Base-by-base conservation (phyloP, 1,284 basidiomycete species). In the Ustilago tritici region DNA sequence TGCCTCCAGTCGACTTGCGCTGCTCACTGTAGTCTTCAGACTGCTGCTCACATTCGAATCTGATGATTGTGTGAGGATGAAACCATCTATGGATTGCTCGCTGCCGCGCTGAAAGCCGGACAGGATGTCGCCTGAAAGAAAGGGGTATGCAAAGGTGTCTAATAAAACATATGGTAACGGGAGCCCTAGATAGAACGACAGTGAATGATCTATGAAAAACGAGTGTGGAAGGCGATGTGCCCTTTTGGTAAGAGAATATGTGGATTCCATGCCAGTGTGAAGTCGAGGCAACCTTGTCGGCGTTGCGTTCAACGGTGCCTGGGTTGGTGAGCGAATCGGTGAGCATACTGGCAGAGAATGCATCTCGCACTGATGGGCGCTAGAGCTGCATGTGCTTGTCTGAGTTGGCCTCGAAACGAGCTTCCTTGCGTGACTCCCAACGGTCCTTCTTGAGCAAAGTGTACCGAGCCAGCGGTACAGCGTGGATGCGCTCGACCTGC, bases 361-460 rank as follows among this genome's bases (percentile, higher is more conserved):
- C n/a, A n/a, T n/a, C n/a, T n/a, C n/a, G n/a, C n/a, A n/a, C n/a
- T n/a, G n/a, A n/a, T n/a, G n/a, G n/a, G n/a, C n/a, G n/a, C n/a
- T n/a, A n/a, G n/a, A n/a, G n/a, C n/a, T n/a, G n/a, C n/a, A n/a
- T n/a, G n/a, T n/a, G n/a, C n/a, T n/a, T n/a, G n/a, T n/a, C n/a
- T n/a, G n/a, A n/a, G n/a, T n/a, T n/a, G n/a, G n/a, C n/a, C n/a
- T n/a, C n/a, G n/a, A 43, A 56, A 19, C 70, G 66, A 35, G 75
- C 75, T 38, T 72, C 66, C 36, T 72, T 63, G 54, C 63, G 62
- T 54, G 66, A 64, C 56, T 60, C 56, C 65, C 63, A 77, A 14
- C 56, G 50, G 64, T 69, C 70, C 58, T 72, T 72, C 70, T 73
- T n/a, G n/a, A n/a, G n/a, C n/a, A n/a, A n/a, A n/a, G n/a, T n/a